These are phyloP conservation scores for Evernia prunastri DNA, from an alignment of 495 filamentous ascomycete species.

Conservation along the genomic window DNA sequence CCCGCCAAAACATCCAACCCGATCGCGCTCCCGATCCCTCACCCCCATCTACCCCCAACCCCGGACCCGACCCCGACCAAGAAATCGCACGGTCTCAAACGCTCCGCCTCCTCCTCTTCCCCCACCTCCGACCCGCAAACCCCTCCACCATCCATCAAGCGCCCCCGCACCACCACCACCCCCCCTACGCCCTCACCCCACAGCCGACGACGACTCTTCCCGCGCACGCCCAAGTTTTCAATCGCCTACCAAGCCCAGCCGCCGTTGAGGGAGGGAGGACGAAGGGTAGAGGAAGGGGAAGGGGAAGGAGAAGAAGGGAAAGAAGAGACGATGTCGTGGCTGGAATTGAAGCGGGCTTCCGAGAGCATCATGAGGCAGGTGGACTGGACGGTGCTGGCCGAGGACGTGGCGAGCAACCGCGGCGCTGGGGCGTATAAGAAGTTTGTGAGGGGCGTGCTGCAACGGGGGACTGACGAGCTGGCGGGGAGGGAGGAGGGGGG, in stretches of 20 bases:
- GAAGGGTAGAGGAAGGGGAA: too few relatives aligned
- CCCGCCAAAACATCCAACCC: not conserved
- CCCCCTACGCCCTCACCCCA: not conserved
- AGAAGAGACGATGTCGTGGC: not conserved
- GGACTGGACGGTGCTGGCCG: conserved; percentile 9
- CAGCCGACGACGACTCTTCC: not conserved
- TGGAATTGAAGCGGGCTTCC: conserved; percentile 9
- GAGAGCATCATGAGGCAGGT: conserved; percentile 19
- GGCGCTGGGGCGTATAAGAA: conserved; percentile 5
- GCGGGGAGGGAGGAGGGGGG: not conserved
- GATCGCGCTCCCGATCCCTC: not conserved
- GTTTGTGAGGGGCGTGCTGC: conserved; percentile 7
- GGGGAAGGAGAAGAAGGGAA: not conserved
- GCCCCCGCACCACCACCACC: not conserved
- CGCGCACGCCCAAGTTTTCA: not conserved
- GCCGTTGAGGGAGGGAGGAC: not conserved
- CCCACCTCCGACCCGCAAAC: too few relatives aligned
- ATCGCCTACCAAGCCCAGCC: not conserved
- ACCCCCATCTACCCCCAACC: conserved; percentile 1
- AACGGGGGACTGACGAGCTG: conserved; percentile 11
- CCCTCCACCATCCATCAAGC: too few relatives aligned
- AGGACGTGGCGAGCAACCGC: conserved; percentile 19
- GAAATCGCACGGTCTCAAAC: too few relatives aligned
- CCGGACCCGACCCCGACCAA: not conserved
- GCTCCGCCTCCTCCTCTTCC: too few relatives aligned